Evolutionary conservation across 2,329 filamentous ascomycete species (phyloP).

Genomic region (Ophiostoma sp.): DNA sequence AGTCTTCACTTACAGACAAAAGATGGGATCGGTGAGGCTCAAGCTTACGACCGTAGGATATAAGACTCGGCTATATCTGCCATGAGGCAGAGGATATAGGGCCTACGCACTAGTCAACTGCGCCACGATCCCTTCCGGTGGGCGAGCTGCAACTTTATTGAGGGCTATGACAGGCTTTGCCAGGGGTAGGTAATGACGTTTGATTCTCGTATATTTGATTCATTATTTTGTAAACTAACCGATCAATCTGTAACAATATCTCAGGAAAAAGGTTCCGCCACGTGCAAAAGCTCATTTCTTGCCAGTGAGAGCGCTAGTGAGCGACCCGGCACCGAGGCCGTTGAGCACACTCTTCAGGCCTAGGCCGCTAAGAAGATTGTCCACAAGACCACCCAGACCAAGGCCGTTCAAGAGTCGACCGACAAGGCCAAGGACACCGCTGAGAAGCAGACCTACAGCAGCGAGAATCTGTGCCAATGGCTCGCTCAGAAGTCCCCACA

Average conservation of each 20-base stretch:
- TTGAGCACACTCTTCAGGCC: neutral
- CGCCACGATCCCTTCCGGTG: neutral
- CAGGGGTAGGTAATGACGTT: too few species aligned
- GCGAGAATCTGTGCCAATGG: conserved; percentile 90
- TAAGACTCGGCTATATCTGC: neutral
- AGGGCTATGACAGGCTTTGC: neutral
- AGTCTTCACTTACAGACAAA: neutral
- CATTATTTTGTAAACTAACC: too few species aligned
- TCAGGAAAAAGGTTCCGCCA: too few species aligned
- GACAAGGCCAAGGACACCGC: neutral
- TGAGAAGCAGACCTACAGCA: conserved; percentile 68
- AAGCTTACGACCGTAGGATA: conserved; percentile 28
- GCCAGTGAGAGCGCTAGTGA: neutral
- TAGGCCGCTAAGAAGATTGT: neutral
- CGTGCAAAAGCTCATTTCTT: neutral
- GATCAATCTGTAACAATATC: too few species aligned
- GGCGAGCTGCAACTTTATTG: neutral
- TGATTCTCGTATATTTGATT: too few species aligned
- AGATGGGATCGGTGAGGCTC: conserved; percentile 26
- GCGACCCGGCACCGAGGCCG: neutral
- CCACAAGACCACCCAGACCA: neutral
- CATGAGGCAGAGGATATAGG: neutral
- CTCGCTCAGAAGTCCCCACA: conserved; percentile 77
- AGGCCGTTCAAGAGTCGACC: neutral
- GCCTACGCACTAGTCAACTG: conserved; percentile 3